phyloP scores from a whole-genome alignment of 2,329 filamentous ascomycete genomes.

The Colletotrichum kahawae region DNA sequence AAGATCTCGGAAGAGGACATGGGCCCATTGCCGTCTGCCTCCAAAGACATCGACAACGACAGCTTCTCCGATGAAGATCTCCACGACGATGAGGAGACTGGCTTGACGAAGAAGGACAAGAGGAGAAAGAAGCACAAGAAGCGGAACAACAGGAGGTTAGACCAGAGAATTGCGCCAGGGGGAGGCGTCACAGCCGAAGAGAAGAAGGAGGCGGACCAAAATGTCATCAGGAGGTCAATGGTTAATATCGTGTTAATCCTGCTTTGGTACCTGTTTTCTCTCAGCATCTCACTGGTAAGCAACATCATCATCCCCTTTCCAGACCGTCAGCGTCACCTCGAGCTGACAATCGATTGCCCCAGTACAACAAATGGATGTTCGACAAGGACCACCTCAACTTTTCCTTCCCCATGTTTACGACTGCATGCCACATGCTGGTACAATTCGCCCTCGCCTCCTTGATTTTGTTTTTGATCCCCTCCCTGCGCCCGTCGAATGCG shows the following conservation, averaged over 20 bases:
- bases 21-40: conserved; percentile 26
- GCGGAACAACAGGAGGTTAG: conserved; percentile 70
- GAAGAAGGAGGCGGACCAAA: conserved; percentile 76
- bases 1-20: conserved; percentile 51
- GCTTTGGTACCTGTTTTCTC: conserved; percentile 89
- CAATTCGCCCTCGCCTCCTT: conserved; percentile 82
- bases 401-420: conserved; percentile 93
- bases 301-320: conserved; percentile 21
- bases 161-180: conserved; percentile 69
- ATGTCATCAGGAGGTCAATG: conserved; percentile 70
- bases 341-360: conserved; percentile 30
- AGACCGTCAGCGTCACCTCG: not conserved
- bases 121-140: conserved; percentile 70
- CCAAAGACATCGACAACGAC: conserved; percentile 49
- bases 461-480: conserved; percentile 83
- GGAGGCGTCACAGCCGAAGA: conserved; percentile 71
- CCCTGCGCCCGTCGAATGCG: conserved; percentile 70
- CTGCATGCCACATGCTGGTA: conserved; percentile 92
- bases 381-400: conserved; percentile 85
- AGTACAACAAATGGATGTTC: conserved; percentile 99
- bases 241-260: conserved; percentile 83
- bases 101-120: conserved; percentile 76
- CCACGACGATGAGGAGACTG: conserved; percentile 89
- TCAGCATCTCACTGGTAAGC: conserved; percentile 87
- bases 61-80: conserved; percentile 74